Evolutionary conservation across 1,284 basidiomycete species (phyloP), one percentile per base, ranked within the genome.

Genomic region (Gomphus bonarii): DNA sequence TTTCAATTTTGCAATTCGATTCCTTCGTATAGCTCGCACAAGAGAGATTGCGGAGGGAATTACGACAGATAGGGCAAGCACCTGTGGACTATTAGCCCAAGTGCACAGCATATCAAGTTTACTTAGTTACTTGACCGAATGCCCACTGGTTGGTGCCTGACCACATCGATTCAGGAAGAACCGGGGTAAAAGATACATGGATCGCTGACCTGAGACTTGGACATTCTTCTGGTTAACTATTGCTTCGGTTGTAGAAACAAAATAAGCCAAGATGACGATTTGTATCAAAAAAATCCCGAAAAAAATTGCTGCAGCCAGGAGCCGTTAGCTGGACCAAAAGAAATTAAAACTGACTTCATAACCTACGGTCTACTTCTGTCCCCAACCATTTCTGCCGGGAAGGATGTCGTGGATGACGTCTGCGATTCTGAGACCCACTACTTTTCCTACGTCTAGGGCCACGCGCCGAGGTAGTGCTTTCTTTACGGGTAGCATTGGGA

Each of bases 231-330:
- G 63, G 31, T 58, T 51, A 40, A 73, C 59, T 25, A 72, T 58
- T 12, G 68, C 59, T 58, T 73, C 71, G 40, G 64, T 71, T 8
- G 70, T 72, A 8, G 70, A 68, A 40, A 75, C 66, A 55, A 74
- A 73, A 59, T 74, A 75, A 3, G 66, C 66, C 60, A 72, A 70
- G n/a, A 73, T 64, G 55, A 71, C 51, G 33, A 67, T 58, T 55
- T 72, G 68, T 53, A 66, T 68, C 20, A 72, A 68, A 35, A 69
- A 55, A 35, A 74, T 67, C 8, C 72, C 70, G 48, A 73, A 65
- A 43, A 73, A 62, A 72, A 74, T 73, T 14, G 72, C 52, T 54
- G 12, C n/a, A 44, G 14, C 18, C 11, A 11, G 40, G 25, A 28
- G 2, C 25, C 25, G 2, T 28, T 22, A 54, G 16, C n/a, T 28